These are phyloP conservation scores for Phytopythium chamaehyphon DNA, from an alignment of 352 stramenopile species.

Conservation along the genomic window DNA sequence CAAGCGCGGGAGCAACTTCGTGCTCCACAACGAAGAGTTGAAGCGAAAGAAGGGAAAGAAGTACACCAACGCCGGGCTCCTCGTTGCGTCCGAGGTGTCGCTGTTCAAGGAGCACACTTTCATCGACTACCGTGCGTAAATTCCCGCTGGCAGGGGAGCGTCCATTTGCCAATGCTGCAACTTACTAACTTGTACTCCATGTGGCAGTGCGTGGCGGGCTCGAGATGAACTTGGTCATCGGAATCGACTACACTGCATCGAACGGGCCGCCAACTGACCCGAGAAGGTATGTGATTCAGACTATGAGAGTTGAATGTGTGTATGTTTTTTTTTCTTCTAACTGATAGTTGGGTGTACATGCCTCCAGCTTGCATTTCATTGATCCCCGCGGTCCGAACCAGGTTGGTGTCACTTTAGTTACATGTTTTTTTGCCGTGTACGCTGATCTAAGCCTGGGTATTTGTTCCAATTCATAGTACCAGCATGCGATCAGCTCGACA, in stretches of 20 bases:
- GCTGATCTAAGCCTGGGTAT: neutral
- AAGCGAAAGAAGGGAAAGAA: slow-evolving; percentile 67
- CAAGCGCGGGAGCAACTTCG: slow-evolving; percentile 43
- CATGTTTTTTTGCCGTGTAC: too few relatives aligned
- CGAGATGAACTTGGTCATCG: slow-evolving; percentile 83
- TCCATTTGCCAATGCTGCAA: slow-evolving; percentile 4
- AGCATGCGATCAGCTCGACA: slow-evolving; percentile 68
- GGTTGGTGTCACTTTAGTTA: slow-evolving; percentile 2
- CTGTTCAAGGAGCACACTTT: slow-evolving; percentile 49
- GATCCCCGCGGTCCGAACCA: slow-evolving; percentile 59
- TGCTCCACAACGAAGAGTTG: slow-evolving; percentile 53
- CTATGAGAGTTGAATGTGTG: too few relatives aligned
- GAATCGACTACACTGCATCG: slow-evolving; percentile 74
- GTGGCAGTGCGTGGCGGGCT: slow-evolving; percentile 60
- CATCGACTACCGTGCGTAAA: slow-evolving; percentile 52
- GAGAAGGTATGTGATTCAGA: slow-evolving; percentile 24
- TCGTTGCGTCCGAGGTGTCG: slow-evolving; percentile 32
- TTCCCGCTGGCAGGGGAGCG: too few relatives aligned
- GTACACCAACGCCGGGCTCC: slow-evolving; percentile 57
- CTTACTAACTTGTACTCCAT: slow-evolving; percentile 5
- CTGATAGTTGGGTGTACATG: too few relatives aligned
- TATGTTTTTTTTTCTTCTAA: too few relatives aligned
- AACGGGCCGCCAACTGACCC: slow-evolving; percentile 50
- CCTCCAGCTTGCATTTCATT: slow-evolving; percentile 59
- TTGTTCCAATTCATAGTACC: slow-evolving; percentile 25